Evolutionary conservation across 257 asterid genomes (phyloP), one percentile per base, ranked within the genome.

Genomic region (Lantana camara): DNA sequence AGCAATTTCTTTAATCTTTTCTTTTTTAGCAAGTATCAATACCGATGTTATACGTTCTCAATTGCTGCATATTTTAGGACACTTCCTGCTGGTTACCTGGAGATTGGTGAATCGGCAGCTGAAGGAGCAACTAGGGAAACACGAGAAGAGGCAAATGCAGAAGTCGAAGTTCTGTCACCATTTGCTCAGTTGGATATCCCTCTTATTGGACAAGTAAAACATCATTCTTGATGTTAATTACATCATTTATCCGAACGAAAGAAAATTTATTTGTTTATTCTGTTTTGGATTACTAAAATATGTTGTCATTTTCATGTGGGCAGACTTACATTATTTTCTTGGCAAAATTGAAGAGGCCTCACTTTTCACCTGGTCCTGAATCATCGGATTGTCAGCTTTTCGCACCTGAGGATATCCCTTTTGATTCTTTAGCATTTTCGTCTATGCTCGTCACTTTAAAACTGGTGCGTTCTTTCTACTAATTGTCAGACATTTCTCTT

Each of bases 1-100:
- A 69, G 88, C 70, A 73, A 73, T 53, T 52, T 14, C n/a, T 15
- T 38, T 53, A 48, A 27, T 62, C 58, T 15, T n/a, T n/a, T n/a
- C n/a, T 27, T 27, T 27, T 27, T 27, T 27, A 2, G 32, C 5
- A 27, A 27, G 2, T 27, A 27, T 2, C 32, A n/a, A n/a, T n/a
- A n/a, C 32, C 32, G 2, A 2, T 27, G 5, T 27, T 27, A 27
- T 27, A 53, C 42, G 4, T 15, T 60, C 61, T 54, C 9, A 14
- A 35, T 19, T 48, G 48, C 60, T 57, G 32, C 53, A 70, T 45
- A n/a, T n/a, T 32, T 23, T 47, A 90, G 99, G 97, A 90, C 97
- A 3, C 96, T 93, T 70, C 99, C 99, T 21, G 99, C 97, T 67
- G 99, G 99, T 67, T 93, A 76, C 81, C 76, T 93, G 96, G 99